A percentile compares a stretch with the other conserved stretches of the same genome.
phyloP scores from a whole-genome alignment of 1,284 basidiomycete genomes.

The Cutaneotrichosporon cutaneum region DNA sequence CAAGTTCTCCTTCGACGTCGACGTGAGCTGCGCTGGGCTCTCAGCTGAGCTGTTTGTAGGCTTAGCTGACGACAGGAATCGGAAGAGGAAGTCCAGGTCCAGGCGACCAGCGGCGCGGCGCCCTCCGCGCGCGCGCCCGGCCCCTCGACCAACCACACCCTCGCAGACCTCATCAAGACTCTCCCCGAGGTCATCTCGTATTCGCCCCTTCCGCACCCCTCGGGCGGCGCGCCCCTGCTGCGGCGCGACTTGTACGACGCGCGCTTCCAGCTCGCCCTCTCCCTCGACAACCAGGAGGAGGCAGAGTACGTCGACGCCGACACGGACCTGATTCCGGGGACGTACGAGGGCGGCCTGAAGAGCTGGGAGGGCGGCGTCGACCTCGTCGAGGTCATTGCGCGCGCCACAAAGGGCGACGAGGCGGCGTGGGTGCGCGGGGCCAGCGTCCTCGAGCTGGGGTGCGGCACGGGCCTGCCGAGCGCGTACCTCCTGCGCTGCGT shows the following conservation, averaged over 20 bases:
- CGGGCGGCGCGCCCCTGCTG: constrained; percentile 41
- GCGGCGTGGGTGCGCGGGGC: constrained; percentile 53
- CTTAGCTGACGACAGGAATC: neutral
- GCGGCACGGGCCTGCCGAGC: constrained; percentile 85
- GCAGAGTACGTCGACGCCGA: constrained; percentile 68
- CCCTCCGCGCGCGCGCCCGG: neutral
- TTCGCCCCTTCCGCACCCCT: constrained; percentile 37
- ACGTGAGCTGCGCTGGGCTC: constrained; percentile 13
- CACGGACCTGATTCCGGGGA: constrained; percentile 84
- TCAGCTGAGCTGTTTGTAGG: no score
- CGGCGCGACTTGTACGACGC: constrained; percentile 91
- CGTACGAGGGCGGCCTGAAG: constrained; percentile 95
- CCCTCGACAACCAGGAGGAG: constrained; percentile 12
- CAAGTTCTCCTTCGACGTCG: constrained; percentile 54
- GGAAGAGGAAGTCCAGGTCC: neutral
- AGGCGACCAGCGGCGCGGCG: neutral
- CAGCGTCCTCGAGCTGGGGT: constrained; percentile 76
- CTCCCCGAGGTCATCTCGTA: constrained; percentile 49
- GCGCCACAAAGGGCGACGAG: constrained; percentile 17
- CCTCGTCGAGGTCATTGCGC: constrained; percentile 59
- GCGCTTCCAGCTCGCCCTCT: constrained; percentile 76
- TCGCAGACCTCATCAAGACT: constrained; percentile 29
- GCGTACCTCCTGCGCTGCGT: constrained; percentile 68
- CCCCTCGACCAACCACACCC: neutral
- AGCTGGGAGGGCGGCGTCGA: constrained; percentile 97